Evolutionary conservation across 192 early-diverging fungal genomes (phyloP).

Genomic region (Linderina pennispora): DNA sequence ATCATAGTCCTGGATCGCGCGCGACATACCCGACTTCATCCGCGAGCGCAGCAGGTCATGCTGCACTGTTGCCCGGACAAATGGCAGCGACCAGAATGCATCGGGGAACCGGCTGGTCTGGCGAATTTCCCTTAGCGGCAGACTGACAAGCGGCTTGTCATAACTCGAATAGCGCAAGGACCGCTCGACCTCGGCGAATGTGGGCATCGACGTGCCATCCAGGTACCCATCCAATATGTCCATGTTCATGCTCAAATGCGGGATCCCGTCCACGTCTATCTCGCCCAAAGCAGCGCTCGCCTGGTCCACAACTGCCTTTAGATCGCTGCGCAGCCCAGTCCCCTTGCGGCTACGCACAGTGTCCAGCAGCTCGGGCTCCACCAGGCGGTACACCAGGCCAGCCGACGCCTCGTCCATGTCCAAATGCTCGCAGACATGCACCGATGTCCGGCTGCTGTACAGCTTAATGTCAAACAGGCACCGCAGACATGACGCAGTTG

Average conservation of each 20-base stretch:
- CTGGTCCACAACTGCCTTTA: slow-evolving; percentile 34
- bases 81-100: slow-evolving; percentile 21
- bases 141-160: neutral
- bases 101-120: neutral
- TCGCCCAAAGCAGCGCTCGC: slow-evolving; percentile 11
- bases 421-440: slow-evolving; percentile 18
- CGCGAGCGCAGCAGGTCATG: slow-evolving; percentile 31
- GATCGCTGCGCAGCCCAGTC: slow-evolving; percentile 31
- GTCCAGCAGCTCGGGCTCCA: slow-evolving; percentile 23
- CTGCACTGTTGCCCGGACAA: slow-evolving; percentile 34
- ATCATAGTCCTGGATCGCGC: slow-evolving; percentile 39
- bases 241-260: slow-evolving; percentile 30
- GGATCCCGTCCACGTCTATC: slow-evolving; percentile 20
- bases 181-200: slow-evolving; percentile 15
- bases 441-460: slow-evolving; percentile 8
- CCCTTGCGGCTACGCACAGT: slow-evolving; percentile 23
- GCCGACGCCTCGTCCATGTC: slow-evolving; percentile 29
- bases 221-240: slow-evolving; percentile 35
- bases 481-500: slow-evolving; percentile 18
- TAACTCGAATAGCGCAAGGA: slow-evolving; percentile 5
- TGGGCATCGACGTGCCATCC: slow-evolving; percentile 38
- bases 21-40: slow-evolving; percentile 34
- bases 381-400: slow-evolving; percentile 19
- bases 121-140: neutral
- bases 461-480: slow-evolving; percentile 40